phyloP scores from a whole-genome alignment of 148 eudicot species.

The Nepenthes mirabilis region DNA sequence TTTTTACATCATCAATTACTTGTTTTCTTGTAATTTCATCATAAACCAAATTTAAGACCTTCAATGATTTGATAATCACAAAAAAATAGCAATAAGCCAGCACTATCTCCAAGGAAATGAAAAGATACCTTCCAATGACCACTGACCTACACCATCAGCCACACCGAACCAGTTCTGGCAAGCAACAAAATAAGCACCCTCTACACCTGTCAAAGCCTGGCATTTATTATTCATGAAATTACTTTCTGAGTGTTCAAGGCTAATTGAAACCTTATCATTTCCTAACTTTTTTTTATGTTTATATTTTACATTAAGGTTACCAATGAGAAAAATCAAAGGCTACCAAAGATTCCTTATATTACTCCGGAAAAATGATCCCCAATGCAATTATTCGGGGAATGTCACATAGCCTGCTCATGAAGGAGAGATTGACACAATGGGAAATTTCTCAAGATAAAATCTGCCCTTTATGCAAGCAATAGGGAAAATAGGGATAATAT shows the following conservation, averaged over 20 bases:
- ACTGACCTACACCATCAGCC: slow-evolving; percentile 76
- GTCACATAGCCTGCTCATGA: too few relatives aligned
- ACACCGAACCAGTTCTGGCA: slow-evolving; percentile 66
- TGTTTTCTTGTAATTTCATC: too few relatives aligned
- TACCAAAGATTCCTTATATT: too few relatives aligned
- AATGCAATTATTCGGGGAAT: too few relatives aligned
- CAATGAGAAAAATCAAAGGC: too few relatives aligned
- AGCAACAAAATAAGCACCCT: slow-evolving; percentile 62
- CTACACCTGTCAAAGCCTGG: slow-evolving; percentile 97
- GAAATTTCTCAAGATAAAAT: too few relatives aligned
- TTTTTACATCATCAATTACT: too few relatives aligned
- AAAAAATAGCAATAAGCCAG: background rate
- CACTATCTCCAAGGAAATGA: background rate
- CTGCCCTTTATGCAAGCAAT: too few relatives aligned
- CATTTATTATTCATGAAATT: slow-evolving; percentile 59
- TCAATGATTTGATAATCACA: background rate
- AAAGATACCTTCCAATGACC: slow-evolving; percentile 70
- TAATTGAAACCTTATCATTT: background rate
- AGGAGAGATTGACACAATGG: too few relatives aligned
- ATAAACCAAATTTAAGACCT: slow-evolving; percentile 28
- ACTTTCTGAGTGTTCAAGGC: slow-evolving; percentile 17
- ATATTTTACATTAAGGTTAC: background rate
- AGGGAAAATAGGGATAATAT: too few relatives aligned
- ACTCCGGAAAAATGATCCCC: too few relatives aligned
- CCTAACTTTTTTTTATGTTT: background rate